phyloP scores from a whole-genome alignment of 345 rosid species.

The Erysimum cheiranthoides region DNA sequence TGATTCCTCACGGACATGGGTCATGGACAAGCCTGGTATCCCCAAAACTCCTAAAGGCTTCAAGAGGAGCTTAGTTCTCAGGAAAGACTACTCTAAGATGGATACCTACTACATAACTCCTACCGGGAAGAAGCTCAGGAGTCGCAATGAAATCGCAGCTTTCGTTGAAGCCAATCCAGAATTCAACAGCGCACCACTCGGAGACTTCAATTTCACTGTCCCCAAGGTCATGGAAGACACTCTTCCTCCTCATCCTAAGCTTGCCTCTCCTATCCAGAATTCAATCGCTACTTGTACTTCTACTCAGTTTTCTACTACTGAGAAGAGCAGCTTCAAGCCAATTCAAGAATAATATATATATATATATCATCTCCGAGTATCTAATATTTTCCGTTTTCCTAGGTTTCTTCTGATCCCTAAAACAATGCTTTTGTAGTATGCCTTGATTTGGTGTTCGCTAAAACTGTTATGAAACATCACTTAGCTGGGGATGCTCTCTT shows the following conservation, averaged over 20 bases:
- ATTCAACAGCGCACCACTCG: conserved; percentile 52
- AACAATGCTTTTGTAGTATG: background rate
- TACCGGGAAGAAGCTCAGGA: conserved; percentile 75
- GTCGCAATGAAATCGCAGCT: conserved; percentile 63
- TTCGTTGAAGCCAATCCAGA: conserved; percentile 59
- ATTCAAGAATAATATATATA: background rate
- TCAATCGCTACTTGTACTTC: background rate
- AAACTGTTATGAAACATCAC: background rate
- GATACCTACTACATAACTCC: conserved; percentile 86
- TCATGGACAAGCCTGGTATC: conserved; percentile 79
- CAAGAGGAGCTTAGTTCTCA: conserved; percentile 70
- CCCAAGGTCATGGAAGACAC: conserved; percentile 92
- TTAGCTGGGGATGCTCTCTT: conserved; percentile 10
- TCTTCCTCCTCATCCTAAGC: conserved; percentile 53
- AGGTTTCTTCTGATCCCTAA: background rate
- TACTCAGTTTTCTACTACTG: background rate
- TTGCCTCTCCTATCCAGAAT: conserved; percentile 22
- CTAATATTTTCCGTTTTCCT: background rate
- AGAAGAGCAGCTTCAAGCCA: background rate
- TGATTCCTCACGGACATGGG: conserved; percentile 74
- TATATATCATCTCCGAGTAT: background rate
- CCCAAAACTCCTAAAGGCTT: conserved; percentile 90
- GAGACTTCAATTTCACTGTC: conserved; percentile 60
- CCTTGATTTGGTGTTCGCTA: background rate
- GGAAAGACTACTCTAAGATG: conserved; percentile 80